Percentiles rank a stretch among this genome's conserved stretches.
Conservation (phyloP, 2,329 filamentous ascomycete genomes). For the Sphaerostilbella broomeana region DNA sequence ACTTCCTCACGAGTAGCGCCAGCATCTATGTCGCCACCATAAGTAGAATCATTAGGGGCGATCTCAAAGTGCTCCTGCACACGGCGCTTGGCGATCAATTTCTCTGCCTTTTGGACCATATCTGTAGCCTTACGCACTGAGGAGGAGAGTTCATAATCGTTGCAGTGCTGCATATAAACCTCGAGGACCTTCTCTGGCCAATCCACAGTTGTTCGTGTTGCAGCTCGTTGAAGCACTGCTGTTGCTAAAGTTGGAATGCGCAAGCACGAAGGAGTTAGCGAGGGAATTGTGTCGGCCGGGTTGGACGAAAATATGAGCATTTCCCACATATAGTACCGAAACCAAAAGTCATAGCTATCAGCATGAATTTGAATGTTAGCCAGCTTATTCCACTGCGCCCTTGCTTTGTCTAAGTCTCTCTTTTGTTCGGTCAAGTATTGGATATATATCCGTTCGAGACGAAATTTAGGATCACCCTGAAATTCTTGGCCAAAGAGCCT, state of each 20-base stretch:
- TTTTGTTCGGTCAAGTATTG: conserved; percentile 85
- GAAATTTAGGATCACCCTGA: conserved; percentile 80
- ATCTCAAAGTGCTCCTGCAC: conserved; percentile 59
- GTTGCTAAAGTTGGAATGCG: conserved; percentile 69
- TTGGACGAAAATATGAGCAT: conserved; percentile 57
- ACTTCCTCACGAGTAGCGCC: conserved; percentile 19
- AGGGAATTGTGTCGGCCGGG: conserved; percentile 48
- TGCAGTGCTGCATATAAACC: conserved; percentile 71
- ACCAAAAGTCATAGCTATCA: conserved; percentile 88
- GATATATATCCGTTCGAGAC: conserved; percentile 85
- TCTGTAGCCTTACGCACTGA: conserved; percentile 69
- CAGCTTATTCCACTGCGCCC: conserved; percentile 69
- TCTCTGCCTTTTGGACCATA: conserved; percentile 62
- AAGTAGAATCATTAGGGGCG: conserved; percentile 43
- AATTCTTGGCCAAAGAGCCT: conserved; percentile 67
- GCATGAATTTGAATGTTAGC: conserved; percentile 56
- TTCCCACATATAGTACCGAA: conserved; percentile 87
- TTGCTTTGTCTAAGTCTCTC: conserved; percentile 67
- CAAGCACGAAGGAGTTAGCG: conserved; percentile 38
- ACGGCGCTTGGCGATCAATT: conserved; percentile 55
- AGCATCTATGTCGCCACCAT: conserved; percentile 28
- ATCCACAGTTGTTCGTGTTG: conserved; percentile 56
- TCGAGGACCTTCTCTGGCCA: conserved; percentile 72
- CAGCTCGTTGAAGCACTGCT: conserved; percentile 66
- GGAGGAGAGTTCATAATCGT: conserved; percentile 78